These are phyloP conservation scores for Ricinus communis DNA, from an alignment of 345 rosid species.

Conservation along the genomic window DNA sequence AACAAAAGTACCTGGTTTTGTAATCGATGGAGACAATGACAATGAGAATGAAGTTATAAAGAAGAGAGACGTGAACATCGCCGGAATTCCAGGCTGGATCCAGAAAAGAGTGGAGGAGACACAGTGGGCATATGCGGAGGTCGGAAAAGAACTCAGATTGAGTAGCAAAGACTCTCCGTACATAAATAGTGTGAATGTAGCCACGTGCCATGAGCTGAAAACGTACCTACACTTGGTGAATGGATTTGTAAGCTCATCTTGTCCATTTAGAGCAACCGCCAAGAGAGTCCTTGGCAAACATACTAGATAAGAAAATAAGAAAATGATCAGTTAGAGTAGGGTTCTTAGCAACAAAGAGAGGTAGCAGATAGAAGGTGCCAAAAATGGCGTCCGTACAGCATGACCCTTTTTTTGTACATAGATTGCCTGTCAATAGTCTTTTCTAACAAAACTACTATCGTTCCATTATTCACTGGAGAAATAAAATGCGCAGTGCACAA, in stretches of 20 bases:
- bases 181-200: conserved; percentile 48
- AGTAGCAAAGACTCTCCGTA: conserved; percentile 69
- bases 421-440: too few species aligned
- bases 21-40: conserved; percentile 6
- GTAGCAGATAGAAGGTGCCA: too few species aligned
- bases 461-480: too few species aligned
- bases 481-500: too few species aligned
- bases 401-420: too few species aligned
- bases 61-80: too few species aligned
- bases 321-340: too few species aligned
- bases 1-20: conserved; percentile 35
- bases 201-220: conserved; percentile 83
- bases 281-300: conserved; percentile 32
- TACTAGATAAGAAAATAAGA: too few species aligned
- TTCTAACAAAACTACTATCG: too few species aligned
- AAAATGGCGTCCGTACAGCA: too few species aligned
- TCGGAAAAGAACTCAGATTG: conserved; percentile 71
- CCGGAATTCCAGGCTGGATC: conserved; percentile 50
- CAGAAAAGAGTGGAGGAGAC: conserved; percentile 54
- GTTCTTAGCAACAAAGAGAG: too few species aligned
- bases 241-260: conserved; percentile 69
- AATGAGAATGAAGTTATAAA: neutral
- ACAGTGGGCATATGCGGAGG: conserved; percentile 80
- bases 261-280: conserved; percentile 65
- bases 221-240: conserved; percentile 70